Base-by-base conservation (phyloP, 768 basidiomycete species). In the Suillus hirtellus region DNA sequence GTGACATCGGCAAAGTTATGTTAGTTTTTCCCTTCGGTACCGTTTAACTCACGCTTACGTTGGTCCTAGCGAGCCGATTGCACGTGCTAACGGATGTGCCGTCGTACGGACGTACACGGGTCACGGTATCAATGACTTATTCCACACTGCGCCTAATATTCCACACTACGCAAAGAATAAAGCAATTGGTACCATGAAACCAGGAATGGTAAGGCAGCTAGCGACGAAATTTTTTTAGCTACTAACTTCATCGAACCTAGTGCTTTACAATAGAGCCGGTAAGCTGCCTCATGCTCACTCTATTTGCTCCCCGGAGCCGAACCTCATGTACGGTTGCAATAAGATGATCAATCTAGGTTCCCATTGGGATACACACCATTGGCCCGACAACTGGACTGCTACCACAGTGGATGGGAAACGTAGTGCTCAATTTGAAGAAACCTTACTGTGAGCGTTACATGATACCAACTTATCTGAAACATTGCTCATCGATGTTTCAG, bases 361-460 rank as follows among this genome's bases (percentile, higher is more conserved):
- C 59, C 86, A 81, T 66, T 91, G 89, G 87, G 85, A 85, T 37
- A 85, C 86, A 61, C 81, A 88, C 24, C 93, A 95, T 72, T 95
- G 95, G 95, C 89, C 90, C 38, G 95, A 96, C 74, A 89, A 94
- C 71, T 99, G 96, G 96, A 99, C 96, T 3, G 94, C 96, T 1
- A 93, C 90, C 24, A 99, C 97, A 5, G 76, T 84, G 14, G 96
- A 98, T 76, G 96, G 95, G 27, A 91, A 90, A 74, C 81, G 84
- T 62, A 95, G 93, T 64, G 97, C 97, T 1, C 97, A 99, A 71
- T 99, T 98, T 72, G 97, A 99, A 75, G 97, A 99, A 71, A 98
- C 96, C 1, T 79, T 99, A 42, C 76, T 99, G 95, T 96, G 71
- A 69, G 94, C 84, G 44, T 17, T 19, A 19, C 19, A 11, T 11